Base-by-base conservation (phyloP, 2,329 filamentous ascomycete species). In the Cryphonectria radicalis region DNA sequence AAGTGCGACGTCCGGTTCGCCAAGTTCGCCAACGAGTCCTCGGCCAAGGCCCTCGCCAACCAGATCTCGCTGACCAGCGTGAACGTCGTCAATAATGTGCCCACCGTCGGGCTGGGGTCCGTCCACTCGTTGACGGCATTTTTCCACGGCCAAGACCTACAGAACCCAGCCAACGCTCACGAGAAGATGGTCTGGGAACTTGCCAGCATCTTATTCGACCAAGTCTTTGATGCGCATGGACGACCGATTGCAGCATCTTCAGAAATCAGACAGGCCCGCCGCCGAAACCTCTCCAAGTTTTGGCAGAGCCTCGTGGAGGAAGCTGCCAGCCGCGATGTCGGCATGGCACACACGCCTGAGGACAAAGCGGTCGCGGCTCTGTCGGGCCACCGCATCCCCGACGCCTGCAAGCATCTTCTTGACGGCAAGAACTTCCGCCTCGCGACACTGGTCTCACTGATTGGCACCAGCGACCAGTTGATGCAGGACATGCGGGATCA, bases 151-250 rank as follows among this genome's bases (percentile, higher is more conserved):
- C 80, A 81, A 17, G 76, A 81, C 57, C 72, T 73, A 17, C 72
- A 73, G 13, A 68, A 81, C 72, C 74, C 78, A 2, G 71, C 74
- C 0, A 80, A 76, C 68, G 80, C 83, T 28, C 89, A 93, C 70
- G 93, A 97, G 80, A 89, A 90, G 77, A 85, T 90, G 19, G 90
- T 96, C 0, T 99, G 97, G 96, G 88, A 93, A 73, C 85, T 99
- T 50, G 91, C 93, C 0, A 92, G 93, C 70, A 91, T 98, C 53
- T 86, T 99, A 4, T 99, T 97, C 77, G 94, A 97, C 74, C 85
- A 90, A n/a, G 73, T 89, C 14, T 28, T 53, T 50, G 72, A 72
- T 55, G 65, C 25, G 8, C 62, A 68, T 13, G 83, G 83, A 22
- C 78, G 86, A 42, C 46, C 43, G 17, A 64, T 73, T 50, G 55